Conservation (phyloP, 2,329 filamentous ascomycete species). For the Fusarium illudens region DNA sequence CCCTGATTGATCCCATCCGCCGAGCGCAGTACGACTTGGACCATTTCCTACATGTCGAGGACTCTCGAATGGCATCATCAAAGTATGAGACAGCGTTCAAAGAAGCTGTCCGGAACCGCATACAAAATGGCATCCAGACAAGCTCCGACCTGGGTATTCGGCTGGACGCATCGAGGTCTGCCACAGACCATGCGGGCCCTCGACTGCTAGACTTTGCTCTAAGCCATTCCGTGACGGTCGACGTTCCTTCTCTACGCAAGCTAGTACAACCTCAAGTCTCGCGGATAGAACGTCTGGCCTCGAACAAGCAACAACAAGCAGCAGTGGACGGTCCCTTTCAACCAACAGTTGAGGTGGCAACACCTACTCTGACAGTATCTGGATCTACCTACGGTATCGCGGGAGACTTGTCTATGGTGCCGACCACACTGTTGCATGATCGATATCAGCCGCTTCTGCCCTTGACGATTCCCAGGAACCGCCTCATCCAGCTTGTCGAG, state of each 20-base stretch:
- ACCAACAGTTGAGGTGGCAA: slow-evolving; percentile 31
- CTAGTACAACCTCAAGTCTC: slow-evolving; percentile 39
- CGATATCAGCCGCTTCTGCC: slow-evolving; percentile 52
- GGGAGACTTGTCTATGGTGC: slow-evolving; percentile 41
- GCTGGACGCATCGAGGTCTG: slow-evolving; percentile 43
- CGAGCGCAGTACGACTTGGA: slow-evolving; percentile 53
- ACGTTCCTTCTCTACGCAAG: slow-evolving; percentile 45
- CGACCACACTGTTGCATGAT: slow-evolving; percentile 47
- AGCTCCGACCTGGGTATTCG: slow-evolving; percentile 52
- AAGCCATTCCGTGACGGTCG: slow-evolving; percentile 50
- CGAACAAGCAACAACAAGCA: slow-evolving; percentile 22
- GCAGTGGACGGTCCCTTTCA: slow-evolving; percentile 8
- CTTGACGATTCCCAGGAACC: slow-evolving; percentile 47
- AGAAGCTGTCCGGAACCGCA: slow-evolving; percentile 29
- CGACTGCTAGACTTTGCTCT: slow-evolving; percentile 51
- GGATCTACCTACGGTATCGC: slow-evolving; percentile 53
- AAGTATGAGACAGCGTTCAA: slow-evolving; percentile 32
- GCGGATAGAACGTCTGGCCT: slow-evolving; percentile 35
- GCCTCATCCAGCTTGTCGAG: slow-evolving; percentile 49
- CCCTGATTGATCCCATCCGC: slow-evolving; percentile 54
- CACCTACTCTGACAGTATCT: slow-evolving; percentile 50
- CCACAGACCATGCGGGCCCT: slow-evolving; percentile 15
- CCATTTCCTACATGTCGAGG: slow-evolving; percentile 30
- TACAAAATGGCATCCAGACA: slow-evolving; percentile 39
- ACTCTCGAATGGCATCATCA: slow-evolving; percentile 31